These are phyloP conservation scores for Hanseniaspora taiwanica DNA, from an alignment of 805 yeast species.

Conservation along the genomic window DNA sequence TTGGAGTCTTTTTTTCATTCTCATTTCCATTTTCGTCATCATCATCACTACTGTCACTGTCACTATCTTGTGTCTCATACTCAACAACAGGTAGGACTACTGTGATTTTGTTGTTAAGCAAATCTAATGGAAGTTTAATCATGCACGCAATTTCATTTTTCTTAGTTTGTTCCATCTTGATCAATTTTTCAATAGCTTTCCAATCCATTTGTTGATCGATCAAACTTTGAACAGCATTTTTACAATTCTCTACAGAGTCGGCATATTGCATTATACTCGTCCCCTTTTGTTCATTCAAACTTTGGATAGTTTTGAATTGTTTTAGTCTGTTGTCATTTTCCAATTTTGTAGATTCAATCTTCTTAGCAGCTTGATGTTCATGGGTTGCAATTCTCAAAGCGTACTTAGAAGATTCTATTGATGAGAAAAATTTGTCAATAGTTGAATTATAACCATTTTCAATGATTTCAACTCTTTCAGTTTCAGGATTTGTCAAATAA, in stretches of 20 bases:
- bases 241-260: slow-evolving; percentile 59
- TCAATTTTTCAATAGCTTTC: slow-evolving; percentile 71
- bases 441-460: slow-evolving; percentile 62
- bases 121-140: slow-evolving; percentile 55
- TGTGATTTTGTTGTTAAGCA: slow-evolving; percentile 54
- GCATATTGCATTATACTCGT: slow-evolving; percentile 58
- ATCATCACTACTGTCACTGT: slow-evolving; percentile 14
- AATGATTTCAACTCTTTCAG: slow-evolving; percentile 28
- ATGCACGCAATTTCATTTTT: slow-evolving; percentile 50
- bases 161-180: slow-evolving; percentile 53
- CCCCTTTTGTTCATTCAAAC: slow-evolving; percentile 53
- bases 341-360: slow-evolving; percentile 58
- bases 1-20: slow-evolving; percentile 4
- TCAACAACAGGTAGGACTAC: slow-evolving; percentile 39
- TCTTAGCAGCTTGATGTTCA: slow-evolving; percentile 59
- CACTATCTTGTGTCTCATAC: slow-evolving; percentile 26
- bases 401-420: slow-evolving; percentile 69
- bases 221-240: slow-evolving; percentile 47
- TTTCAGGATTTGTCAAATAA: slow-evolving; percentile 24
- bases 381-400: slow-evolving; percentile 64
- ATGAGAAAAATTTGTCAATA: slow-evolving; percentile 72
- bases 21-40: slow-evolving; percentile 4
- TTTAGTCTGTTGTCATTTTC: slow-evolving; percentile 64
- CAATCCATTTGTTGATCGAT: slow-evolving; percentile 86
- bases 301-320: slow-evolving; percentile 49